Evolutionary conservation across 1,284 basidiomycete genomes (phyloP), one percentile per base, ranked within the genome.

Genomic region (Mycosarcoma mackinlayi): DNA sequence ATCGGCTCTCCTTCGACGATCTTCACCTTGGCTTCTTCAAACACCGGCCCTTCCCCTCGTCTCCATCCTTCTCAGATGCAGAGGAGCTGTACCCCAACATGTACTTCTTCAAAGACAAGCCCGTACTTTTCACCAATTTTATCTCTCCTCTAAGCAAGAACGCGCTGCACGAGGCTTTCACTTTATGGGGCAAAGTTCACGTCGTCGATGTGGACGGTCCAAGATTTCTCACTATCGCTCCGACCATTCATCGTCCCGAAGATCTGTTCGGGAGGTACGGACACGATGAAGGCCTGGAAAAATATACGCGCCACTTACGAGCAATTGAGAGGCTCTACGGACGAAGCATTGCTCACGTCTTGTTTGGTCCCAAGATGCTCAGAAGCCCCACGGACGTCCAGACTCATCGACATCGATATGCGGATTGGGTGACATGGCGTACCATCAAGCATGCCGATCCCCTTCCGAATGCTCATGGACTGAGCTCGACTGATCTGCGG

Each of bases 101-200:
- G 1, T 51, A 50, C 37, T 58, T 58, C 18, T 46, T 31, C 41
- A 10, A 51, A 6, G n/a, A 21, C 9, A 30, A 38, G 1, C 55
- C 55, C n/a, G 21, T 58, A 18, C 46, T 58, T 24, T 23, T 50
- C 25, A 33, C 41, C 23, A 30, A 39, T 27, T 8, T 6, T 3
- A 13, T 1, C 11, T 10, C 10, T 14, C 35, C 33, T 34, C 25
- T 58, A 16, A 51, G 18, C 21, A 13, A 24, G 14, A 38, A 18
- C 11, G 7, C 33, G 23, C 48, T 58, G 19, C 41, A 42, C 6
- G 25, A 39, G 34, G 41, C 45, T 2, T 58, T 27, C 35, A 25
- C 1, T 10, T 8, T 18, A 0, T 58, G 44, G 16, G 55, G 55
- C 33, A 31, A 46, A 21, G 30, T 58, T 13, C 41, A 50, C 34